Evolutionary conservation across 495 filamentous ascomycete species (phyloP).

Genomic region (Penicillium parvum): DNA sequence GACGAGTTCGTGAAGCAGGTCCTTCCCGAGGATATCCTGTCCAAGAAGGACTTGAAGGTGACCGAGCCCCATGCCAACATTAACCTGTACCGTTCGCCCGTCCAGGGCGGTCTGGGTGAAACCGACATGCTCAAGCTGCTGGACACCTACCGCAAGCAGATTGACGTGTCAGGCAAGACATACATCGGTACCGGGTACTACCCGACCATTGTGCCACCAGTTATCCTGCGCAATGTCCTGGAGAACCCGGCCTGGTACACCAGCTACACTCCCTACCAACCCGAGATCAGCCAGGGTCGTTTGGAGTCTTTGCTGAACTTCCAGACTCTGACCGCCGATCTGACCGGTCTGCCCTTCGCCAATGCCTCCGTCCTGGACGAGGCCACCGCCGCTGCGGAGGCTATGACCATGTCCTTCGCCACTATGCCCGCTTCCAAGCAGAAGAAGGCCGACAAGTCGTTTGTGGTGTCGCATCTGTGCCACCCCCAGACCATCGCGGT

Average conservation of each 20-base stretch:
- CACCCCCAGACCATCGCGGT: slow-evolving; percentile 91
- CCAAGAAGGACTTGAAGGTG: slow-evolving; percentile 51
- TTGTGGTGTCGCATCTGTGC: slow-evolving; percentile 74
- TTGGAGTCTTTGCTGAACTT: slow-evolving; percentile 94
- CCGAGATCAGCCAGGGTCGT: slow-evolving; percentile 94
- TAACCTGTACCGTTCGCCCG: slow-evolving; percentile 39
- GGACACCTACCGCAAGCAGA: slow-evolving; percentile 60
- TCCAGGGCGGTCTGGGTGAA: slow-evolving; percentile 59
- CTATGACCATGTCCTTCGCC: slow-evolving; percentile 92
- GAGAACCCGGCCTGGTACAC: slow-evolving; percentile 98
- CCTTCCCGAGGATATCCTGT: slow-evolving; percentile 78
- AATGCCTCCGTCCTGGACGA: slow-evolving; percentile 96
- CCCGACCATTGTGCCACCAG: slow-evolving; percentile 77
- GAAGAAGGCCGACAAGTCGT: slow-evolving; percentile 73
- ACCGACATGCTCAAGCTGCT: slow-evolving; percentile 61
- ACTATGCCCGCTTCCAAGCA: slow-evolving; percentile 66
- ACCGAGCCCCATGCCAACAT: slow-evolving; percentile 35
- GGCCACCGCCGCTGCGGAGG: slow-evolving; percentile 90
- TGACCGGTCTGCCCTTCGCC: slow-evolving; percentile 83
- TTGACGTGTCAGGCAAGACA: slow-evolving; percentile 49
- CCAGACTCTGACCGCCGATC: slow-evolving; percentile 88
- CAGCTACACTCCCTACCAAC: slow-evolving; percentile 97
- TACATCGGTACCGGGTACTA: slow-evolving; percentile 91
- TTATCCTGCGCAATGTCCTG: slow-evolving; percentile 91
- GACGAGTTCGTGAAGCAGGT: slow-evolving; percentile 91